Base-by-base conservation (phyloP, 163 green algal genomes). In the Chlorella variabilis region DNA sequence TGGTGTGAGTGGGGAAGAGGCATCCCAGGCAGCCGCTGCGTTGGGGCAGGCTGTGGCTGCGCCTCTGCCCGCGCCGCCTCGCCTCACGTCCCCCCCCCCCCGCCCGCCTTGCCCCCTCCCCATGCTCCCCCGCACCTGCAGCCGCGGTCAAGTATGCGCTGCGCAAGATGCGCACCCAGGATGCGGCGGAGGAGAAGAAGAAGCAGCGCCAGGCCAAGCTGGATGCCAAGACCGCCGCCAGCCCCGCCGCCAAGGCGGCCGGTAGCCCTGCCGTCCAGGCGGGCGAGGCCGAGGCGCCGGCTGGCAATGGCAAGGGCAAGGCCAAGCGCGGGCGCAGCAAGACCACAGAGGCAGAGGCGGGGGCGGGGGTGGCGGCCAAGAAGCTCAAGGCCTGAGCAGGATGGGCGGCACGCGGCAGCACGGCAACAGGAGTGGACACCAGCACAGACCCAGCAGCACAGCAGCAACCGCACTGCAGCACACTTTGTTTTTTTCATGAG, bases 201-300 rank as follows among this genome's bases (percentile, higher is more conserved):
- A 48, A 34, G 54, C 77, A 82, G 67, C 87, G 63, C 23, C 74
- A 84, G 77, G 51, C 75, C 7, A 80, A 91, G 89, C 36, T 84
- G 59, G 56, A 65, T n/a, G 36, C 59, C 33, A 31, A 39, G 41
- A 59, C 21, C 8, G 61, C 31, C 41, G 61, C 36, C 74, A 27
- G 74, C 17, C 54, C 36, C 33, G 73, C 29, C 23, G 34, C n/a
- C 41, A 34, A 71, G 34, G 21, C 29, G 23, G 74, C 58, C 8
- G 18, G 58, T 8, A 31, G 58, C 27, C 18, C 17, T 59, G 49
- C 18, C 18, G 49, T 59, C 17, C 49, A 59, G 49, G 49, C 49
- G 49, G 18, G 49, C 17, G 18, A 18, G 49, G 17, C n/a, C n/a
- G n/a, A n/a, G 29, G 21, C 29, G 9, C 13, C 61, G 29, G n/a